Conservation (phyloP, 129 eudicot species). For the Centaurea solstitialis region DNA sequence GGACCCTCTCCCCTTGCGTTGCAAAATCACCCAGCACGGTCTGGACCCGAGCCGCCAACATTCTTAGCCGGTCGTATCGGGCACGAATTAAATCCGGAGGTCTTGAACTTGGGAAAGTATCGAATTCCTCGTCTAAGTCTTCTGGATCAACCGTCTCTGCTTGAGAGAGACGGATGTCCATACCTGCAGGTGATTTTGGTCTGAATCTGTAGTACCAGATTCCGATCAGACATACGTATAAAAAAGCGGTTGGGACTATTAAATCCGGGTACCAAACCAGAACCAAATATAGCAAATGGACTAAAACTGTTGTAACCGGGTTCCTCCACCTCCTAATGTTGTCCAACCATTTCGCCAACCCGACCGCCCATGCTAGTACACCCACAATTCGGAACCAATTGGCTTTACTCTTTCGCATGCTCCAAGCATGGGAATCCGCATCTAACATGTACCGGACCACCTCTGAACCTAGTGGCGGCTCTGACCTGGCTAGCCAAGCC, state of each 20-base stretch:
- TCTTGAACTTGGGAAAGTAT: conserved; percentile 91
- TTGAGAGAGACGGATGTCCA: conserved; percentile 91
- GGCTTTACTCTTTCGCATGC: conserved; percentile 93
- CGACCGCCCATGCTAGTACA: conserved; percentile 93
- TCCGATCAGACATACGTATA: conserved; percentile 82
- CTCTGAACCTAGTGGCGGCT: conserved; percentile 94
- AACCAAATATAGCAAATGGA: conserved; percentile 82
- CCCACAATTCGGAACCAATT: conserved; percentile 97
- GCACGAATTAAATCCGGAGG: conserved; percentile 75
- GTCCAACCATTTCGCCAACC: conserved; percentile 93
- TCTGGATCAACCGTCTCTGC: conserved; percentile 90
- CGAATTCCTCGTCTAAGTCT: conserved; percentile 93
- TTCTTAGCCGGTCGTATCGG: conserved; percentile 79
- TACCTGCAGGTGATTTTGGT: conserved; percentile 93
- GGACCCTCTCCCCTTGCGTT: conserved; percentile 94
- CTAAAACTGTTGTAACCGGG: conserved; percentile 80
- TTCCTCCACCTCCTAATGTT: conserved; percentile 85
- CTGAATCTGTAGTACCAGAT: conserved; percentile 89
- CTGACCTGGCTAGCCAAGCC: conserved; percentile 90
- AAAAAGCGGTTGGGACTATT: conserved; percentile 79
- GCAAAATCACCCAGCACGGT: conserved; percentile 98
- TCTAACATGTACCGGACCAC: conserved; percentile 90
- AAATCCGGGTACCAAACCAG: conserved; percentile 97
- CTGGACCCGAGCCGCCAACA: conserved; percentile 91
- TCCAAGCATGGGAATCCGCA: conserved; percentile 93